Evolutionary conservation across 306 rosid species (phyloP).

Genomic region (Dalbergia cochinchinensis): DNA sequence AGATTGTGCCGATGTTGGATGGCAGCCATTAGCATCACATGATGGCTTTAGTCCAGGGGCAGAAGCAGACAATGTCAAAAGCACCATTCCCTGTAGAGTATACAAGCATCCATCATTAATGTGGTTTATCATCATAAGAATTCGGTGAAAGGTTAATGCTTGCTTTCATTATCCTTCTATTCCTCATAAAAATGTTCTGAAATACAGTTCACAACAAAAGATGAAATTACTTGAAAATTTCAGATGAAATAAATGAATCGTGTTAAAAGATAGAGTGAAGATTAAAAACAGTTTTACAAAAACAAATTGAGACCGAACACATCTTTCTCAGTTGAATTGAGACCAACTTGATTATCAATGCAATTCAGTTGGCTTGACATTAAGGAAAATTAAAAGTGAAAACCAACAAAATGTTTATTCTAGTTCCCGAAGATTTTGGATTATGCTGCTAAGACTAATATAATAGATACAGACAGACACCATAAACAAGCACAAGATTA

Average conservation of each 20-base stretch:
- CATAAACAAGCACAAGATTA: background rate
- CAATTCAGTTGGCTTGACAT: background rate
- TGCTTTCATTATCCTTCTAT: background rate
- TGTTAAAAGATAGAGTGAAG: conserved; percentile 6
- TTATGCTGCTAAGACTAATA: background rate
- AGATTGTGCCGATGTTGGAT: conserved; percentile 60
- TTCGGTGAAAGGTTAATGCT: background rate
- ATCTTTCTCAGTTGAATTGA: background rate
- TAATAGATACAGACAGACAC: background rate
- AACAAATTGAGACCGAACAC: conserved; percentile 1
- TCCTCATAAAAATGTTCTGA: background rate
- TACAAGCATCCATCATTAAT: conserved; percentile 8
- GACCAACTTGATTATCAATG: conserved; percentile 11
- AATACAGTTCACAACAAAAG: background rate
- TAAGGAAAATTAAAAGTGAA: background rate
- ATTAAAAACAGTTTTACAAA: conserved; percentile 5
- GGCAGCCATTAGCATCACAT: conserved; percentile 62
- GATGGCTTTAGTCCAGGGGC: conserved; percentile 67
- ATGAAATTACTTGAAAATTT: conserved; percentile 9
- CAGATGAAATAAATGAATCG: background rate
- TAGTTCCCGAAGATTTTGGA: background rate
- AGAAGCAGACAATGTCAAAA: conserved; percentile 71
- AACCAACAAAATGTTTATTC: background rate
- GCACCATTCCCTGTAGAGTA: conserved; percentile 62
- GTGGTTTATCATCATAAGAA: background rate